Percentiles rank a stretch among this genome's conserved stretches.
Evolutionary conservation across 2,329 filamentous ascomycete species (phyloP).

Genomic region (Fusarium kyushuense): DNA sequence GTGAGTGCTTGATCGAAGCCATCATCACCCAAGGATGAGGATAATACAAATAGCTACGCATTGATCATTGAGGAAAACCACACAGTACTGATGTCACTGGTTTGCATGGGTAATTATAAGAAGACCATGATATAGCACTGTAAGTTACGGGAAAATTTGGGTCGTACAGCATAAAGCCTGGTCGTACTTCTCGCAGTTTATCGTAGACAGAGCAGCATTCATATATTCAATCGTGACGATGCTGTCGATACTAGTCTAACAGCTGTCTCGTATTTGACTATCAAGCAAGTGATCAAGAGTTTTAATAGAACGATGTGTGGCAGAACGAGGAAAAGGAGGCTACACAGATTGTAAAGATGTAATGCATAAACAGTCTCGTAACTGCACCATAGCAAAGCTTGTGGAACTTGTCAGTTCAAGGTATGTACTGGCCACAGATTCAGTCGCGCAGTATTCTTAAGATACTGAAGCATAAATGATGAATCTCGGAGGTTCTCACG

Average conservation of each 20-base stretch:
- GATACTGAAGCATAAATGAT: neutral
- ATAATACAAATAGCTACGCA: neutral
- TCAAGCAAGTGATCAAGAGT: neutral
- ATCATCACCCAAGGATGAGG: neutral
- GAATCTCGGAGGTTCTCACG: neutral
- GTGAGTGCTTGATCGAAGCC: slow-evolving; percentile 16
- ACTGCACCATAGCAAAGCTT: neutral
- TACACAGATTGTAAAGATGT: neutral
- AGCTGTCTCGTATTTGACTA: neutral
- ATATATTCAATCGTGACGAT: neutral
- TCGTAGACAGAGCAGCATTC: neutral
- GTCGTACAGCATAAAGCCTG: neutral
- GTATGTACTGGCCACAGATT: too few relatives aligned
- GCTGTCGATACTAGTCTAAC: neutral
- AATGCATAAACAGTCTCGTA: neutral
- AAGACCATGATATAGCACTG: neutral
- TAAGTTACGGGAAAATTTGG: neutral
- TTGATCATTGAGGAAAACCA: neutral
- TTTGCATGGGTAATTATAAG: neutral
- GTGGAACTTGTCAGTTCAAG: neutral
- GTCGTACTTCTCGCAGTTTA: neutral
- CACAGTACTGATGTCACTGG: neutral
- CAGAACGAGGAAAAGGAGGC: neutral
- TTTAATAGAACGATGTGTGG: neutral
- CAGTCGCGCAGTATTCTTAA: neutral